Evolutionary conservation across 2,329 filamentous ascomycete species (phyloP).

Genomic region (Grosmannia penicillata): DNA sequence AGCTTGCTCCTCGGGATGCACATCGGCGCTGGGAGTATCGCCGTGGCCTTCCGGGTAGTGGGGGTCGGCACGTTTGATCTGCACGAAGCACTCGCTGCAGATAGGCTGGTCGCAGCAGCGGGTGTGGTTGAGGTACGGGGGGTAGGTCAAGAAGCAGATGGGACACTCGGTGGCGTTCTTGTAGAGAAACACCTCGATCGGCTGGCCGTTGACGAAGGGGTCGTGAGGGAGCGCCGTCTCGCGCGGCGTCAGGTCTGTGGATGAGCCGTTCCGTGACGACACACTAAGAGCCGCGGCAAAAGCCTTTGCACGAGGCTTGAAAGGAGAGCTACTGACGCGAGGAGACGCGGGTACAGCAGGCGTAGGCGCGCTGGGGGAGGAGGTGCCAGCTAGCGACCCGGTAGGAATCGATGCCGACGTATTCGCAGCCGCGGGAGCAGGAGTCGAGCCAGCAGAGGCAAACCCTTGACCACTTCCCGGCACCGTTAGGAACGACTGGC

Average conservation of each 20-base stretch:
- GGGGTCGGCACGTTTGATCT: constrained; percentile 89
- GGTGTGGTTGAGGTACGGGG: constrained; percentile 85
- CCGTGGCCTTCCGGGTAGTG: constrained; percentile 69
- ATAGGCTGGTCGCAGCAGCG: constrained; percentile 92
- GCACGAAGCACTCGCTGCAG: constrained; percentile 96
- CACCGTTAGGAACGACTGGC: constrained; percentile 46
- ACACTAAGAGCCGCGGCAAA: constrained; percentile 66
- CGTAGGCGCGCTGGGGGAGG: constrained; percentile 59
- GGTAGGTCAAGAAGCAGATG: constrained; percentile 93
- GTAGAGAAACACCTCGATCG: constrained; percentile 84
- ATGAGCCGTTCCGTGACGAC: constrained; percentile 57
- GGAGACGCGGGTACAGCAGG: constrained; percentile 32
- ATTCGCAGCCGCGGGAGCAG: not conserved
- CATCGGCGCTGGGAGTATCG: constrained; percentile 19
- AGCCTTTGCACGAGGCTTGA: constrained; percentile 79
- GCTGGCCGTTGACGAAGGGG: constrained; percentile 85
- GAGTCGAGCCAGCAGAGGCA: not conserved
- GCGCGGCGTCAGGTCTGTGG: constrained; percentile 56
- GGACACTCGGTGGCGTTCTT: constrained; percentile 84
- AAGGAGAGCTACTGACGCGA: constrained; percentile 38
- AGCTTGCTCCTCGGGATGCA: constrained; percentile 32
- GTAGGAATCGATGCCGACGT: not conserved
- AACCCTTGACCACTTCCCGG: constrained; percentile 33
- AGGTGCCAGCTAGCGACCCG: constrained; percentile 47
- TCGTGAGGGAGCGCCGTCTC: constrained; percentile 72